Base-by-base conservation (phyloP, 176 grass and related monocot species). In the Avena atlantica region DNA sequence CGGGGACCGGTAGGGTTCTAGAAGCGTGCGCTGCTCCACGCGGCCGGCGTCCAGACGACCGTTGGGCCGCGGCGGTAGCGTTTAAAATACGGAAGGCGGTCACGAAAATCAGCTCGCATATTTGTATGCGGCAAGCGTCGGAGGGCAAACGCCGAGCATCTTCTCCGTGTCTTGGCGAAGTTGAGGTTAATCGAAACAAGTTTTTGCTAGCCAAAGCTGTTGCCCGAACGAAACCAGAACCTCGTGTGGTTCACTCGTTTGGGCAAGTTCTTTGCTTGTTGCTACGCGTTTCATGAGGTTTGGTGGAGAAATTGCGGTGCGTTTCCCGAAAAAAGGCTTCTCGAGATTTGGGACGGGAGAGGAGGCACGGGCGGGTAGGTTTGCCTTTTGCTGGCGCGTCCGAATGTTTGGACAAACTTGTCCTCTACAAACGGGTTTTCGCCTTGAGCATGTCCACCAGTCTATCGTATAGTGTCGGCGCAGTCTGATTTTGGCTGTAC, bases 11-110 rank as follows among this genome's bases (percentile, higher is more conserved):
- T 50, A 12, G 52, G 29, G 6, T 64, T 64, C 78, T 75, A 42
- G 62, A 83, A 78, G 62, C 61, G 57, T 1, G 34, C 31, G 56
- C 27, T 14, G 74, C 47, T 71, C 8, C 44, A 42, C 64, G 42
- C 2, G 42, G 23, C 71, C 53, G 6, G 45, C 44, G 72, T 20
- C 72, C 12, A 79, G 36, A 44, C 48, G 85, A 87, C 89, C 89
- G 89, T 91, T 91, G 85, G 44, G 60, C 27, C 89, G 78, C 52
- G 56, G 40, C 57, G 66, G 12, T 48, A 45, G 5, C 16, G 56
- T 87, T 91, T 48, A 79, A 48, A 79, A 86, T 31, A 72, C 31
- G 57, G 68, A 80, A 44, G 44, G 25, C 63, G 61, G 8, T 11
- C 69, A 48, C 19, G 10, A 21, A 13, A 24, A 74, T 14, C 42